Evolutionary conservation across 139 green algal genomes (phyloP).

Genomic region (Tetraselmis striata): DNA sequence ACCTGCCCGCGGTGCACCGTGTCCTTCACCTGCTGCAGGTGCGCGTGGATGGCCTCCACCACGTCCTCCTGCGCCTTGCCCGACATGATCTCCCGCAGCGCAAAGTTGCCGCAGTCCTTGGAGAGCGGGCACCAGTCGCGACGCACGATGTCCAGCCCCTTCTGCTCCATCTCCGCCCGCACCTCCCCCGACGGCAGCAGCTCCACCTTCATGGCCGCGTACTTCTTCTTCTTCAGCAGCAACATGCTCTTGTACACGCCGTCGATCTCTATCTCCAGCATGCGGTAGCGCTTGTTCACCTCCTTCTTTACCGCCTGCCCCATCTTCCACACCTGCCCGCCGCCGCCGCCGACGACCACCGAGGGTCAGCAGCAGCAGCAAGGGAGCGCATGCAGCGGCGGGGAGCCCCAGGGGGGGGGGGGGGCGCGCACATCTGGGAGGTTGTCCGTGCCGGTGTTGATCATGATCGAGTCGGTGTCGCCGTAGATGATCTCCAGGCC

Average conservation of each 20-base stretch:
- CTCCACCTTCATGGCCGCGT: constrained; percentile 87
- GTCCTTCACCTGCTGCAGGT: constrained; percentile 46
- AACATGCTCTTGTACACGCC: constrained; percentile 91
- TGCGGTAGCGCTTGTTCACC: constrained; percentile 67
- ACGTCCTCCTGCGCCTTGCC: constrained; percentile 72
- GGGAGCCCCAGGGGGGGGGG: too few species aligned
- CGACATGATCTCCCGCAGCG: constrained; percentile 76
- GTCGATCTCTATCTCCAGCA: constrained; percentile 97
- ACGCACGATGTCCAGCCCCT: constrained; percentile 96
- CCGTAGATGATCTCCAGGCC: constrained; percentile 86
- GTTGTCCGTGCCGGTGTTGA: constrained; percentile 70
- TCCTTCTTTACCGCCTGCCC: constrained; percentile 64
- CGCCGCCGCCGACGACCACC: too few species aligned
- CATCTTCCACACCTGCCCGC: constrained; percentile 52
- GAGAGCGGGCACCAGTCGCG: constrained; percentile 93
- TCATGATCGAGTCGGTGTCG: constrained; percentile 98
- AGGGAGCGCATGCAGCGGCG: too few species aligned
- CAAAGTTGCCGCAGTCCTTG: constrained; percentile 84
- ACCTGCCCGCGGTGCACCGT: constrained; percentile 51
- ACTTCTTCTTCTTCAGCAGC: constrained; percentile 99
- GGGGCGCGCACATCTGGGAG: constrained; percentile 12
- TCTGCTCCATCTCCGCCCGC: constrained; percentile 74
- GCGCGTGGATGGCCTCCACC: constrained; percentile 76
- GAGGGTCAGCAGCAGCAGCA: too few species aligned
- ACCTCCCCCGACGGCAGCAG: constrained; percentile 8